A percentile compares a stretch with the other conserved stretches of the same genome.
phyloP scores from a whole-genome alignment of 1,139 yeast species.

The Tardiomyces digboiensis region DNA sequence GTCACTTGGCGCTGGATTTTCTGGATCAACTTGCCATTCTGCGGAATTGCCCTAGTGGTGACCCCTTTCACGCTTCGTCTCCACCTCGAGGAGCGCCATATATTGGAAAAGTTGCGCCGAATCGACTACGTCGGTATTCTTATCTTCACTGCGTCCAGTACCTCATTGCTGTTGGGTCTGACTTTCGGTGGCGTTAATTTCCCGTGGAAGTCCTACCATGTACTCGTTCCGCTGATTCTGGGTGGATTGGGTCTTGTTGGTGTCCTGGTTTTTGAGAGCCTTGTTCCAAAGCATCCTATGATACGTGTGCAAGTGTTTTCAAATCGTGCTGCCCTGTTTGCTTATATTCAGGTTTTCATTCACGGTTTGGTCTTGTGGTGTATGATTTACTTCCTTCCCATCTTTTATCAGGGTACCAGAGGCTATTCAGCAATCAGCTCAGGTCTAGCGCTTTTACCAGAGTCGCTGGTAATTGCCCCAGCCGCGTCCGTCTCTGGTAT shows the following conservation, averaged over 20 bases:
- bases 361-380: conserved; percentile 36
- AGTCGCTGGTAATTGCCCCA: conserved; percentile 42
- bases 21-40: conserved; percentile 60
- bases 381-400: conserved; percentile 35
- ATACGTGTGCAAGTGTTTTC: conserved; percentile 35
- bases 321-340: conserved; percentile 27
- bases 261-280: conserved; percentile 40
- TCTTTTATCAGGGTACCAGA: conserved; percentile 46
- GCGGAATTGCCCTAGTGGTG: conserved; percentile 43
- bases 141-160: conserved; percentile 24
- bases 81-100: conserved; percentile 36
- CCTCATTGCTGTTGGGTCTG: conserved; percentile 37
- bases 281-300: conserved; percentile 36
- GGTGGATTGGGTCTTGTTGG: conserved; percentile 37
- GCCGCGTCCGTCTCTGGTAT: conserved; percentile 39
- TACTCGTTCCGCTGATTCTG: conserved; percentile 40
- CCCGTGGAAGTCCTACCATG: conserved; percentile 46
- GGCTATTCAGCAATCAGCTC: conserved; percentile 40
- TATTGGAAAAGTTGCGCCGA: conserved; percentile 31
- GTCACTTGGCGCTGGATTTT: conserved; percentile 77
- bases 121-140: conserved; percentile 35
- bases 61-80: conserved; percentile 47
- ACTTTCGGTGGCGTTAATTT: conserved; percentile 41
- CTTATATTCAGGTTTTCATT: conserved; percentile 28
- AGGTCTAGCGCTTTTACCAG: conserved; percentile 47